Percentiles rank a stretch among this genome's conserved stretches.
Evolutionary conservation across 306 rosid genomes (phyloP).

Genomic region (Acacia acuminata): DNA sequence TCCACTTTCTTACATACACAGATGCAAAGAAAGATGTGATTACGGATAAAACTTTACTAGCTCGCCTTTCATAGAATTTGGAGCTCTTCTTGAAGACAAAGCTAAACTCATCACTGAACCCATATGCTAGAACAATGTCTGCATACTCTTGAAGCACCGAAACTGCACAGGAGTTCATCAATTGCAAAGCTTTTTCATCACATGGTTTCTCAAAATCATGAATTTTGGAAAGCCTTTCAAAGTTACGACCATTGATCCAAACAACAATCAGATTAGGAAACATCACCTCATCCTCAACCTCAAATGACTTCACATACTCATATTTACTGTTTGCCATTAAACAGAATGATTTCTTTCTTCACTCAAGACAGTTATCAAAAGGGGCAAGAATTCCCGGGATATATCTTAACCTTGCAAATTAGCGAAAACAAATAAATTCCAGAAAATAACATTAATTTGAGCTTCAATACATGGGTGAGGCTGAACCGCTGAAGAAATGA

Average conservation of each 20-base stretch:
- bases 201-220: conserved; percentile 64
- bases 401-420: no score
- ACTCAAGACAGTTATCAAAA: no score
- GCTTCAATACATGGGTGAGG: no score
- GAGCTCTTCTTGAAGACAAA: conserved; percentile 77
- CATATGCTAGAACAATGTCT: conserved; percentile 71
- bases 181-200: conserved; percentile 53
- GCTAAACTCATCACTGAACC: conserved; percentile 70
- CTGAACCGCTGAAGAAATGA: no score
- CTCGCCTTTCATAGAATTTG: conserved; percentile 72
- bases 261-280: conserved; percentile 68
- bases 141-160: conserved; percentile 61
- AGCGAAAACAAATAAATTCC: no score
- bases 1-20: conserved; percentile 61
- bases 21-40: conserved; percentile 74
- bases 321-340: conserved; percentile 79
- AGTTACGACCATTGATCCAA: conserved; percentile 52
- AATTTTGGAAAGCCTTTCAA: conserved; percentile 53
- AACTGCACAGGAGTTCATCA: conserved; percentile 77
- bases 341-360: background rate
- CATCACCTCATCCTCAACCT: conserved; percentile 73
- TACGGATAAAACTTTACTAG: conserved; percentile 74
- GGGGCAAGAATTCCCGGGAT: no score
- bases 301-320: conserved; percentile 79
- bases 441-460: no score